These are phyloP conservation scores for Plasmodium billcollinsi DNA, from an alignment of 169 alveolate genomes.

Conservation along the genomic window DNA sequence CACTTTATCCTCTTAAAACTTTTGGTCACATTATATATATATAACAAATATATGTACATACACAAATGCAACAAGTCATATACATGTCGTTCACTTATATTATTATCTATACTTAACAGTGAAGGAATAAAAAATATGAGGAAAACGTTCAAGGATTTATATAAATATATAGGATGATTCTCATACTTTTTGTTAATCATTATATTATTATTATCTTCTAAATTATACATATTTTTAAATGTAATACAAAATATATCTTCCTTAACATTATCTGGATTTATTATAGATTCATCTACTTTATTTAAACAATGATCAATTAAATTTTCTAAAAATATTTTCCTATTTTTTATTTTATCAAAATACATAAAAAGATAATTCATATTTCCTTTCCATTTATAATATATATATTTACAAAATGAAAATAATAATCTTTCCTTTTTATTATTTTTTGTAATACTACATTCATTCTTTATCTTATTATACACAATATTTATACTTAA, in stretches of 20 bases:
- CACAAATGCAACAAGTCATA: constrained; percentile 19
- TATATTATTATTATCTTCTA: not conserved
- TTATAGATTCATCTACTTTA: not conserved
- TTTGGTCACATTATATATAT: constrained; percentile 1
- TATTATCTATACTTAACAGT: constrained; percentile 3
- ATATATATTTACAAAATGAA: not conserved
- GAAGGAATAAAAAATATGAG: constrained; percentile 32
- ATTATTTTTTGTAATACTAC: not conserved
- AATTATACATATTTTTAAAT: not conserved
- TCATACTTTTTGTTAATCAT: too few relatives aligned
- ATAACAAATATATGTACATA: constrained; percentile 31
- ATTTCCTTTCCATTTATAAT: constrained; percentile 15
- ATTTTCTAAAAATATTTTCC: constrained; percentile 20
- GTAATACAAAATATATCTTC: not conserved
- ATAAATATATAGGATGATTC: not conserved
- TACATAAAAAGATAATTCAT: constrained; percentile 36
- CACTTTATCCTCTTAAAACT: not conserved
- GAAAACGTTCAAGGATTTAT: not conserved
- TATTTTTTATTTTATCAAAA: constrained; percentile 4
- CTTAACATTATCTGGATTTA: not conserved
- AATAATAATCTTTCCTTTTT: not conserved
- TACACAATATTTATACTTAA: constrained; percentile 9
- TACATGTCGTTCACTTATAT: constrained; percentile 4
- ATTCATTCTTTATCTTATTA: constrained; percentile 7
- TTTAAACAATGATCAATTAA: constrained; percentile 10